A percentile compares a stretch with the other conserved stretches of the same genome.
Evolutionary conservation across 805 yeast species (phyloP).

Genomic region (Kodamaea kaohsiungensis): DNA sequence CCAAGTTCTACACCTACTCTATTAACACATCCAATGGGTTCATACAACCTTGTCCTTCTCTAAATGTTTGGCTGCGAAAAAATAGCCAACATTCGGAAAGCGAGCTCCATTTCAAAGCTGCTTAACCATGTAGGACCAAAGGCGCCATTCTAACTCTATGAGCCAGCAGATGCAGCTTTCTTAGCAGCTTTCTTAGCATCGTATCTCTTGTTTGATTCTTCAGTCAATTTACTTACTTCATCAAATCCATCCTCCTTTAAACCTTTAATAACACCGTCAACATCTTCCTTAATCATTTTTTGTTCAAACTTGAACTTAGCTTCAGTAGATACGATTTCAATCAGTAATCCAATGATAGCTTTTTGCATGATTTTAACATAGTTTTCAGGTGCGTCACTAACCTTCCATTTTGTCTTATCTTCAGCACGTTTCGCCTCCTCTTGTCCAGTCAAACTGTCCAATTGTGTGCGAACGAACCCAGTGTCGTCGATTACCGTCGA

Average conservation of each 20-base stretch:
- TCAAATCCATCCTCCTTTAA: constrained; percentile 37
- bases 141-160: too few species aligned
- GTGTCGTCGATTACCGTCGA: constrained; percentile 46
- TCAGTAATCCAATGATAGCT: constrained; percentile 56
- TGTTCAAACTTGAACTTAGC: constrained; percentile 64
- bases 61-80: too few species aligned
- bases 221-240: constrained; percentile 28
- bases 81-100: too few species aligned
- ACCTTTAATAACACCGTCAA: constrained; percentile 54
- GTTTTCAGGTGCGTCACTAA: constrained; percentile 55
- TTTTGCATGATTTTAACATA: constrained; percentile 43
- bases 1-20: too few species aligned
- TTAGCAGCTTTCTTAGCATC: constrained; percentile 4
- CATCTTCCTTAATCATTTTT: constrained; percentile 42
- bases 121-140: too few species aligned
- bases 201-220: constrained; percentile 15
- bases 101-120: too few species aligned
- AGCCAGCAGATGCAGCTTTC: too few species aligned
- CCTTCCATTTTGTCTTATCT: constrained; percentile 48
- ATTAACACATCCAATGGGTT: too few species aligned
- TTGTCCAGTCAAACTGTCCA: constrained; percentile 46
- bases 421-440: constrained; percentile 42
- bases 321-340: constrained; percentile 47
- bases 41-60: too few species aligned
- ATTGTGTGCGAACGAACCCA: constrained; percentile 46